Percentiles rank a stretch among this genome's conserved stretches.
These are phyloP conservation scores for Cytospora piceicola DNA, from an alignment of 2,329 filamentous ascomycete species.

Conservation along the genomic window DNA sequence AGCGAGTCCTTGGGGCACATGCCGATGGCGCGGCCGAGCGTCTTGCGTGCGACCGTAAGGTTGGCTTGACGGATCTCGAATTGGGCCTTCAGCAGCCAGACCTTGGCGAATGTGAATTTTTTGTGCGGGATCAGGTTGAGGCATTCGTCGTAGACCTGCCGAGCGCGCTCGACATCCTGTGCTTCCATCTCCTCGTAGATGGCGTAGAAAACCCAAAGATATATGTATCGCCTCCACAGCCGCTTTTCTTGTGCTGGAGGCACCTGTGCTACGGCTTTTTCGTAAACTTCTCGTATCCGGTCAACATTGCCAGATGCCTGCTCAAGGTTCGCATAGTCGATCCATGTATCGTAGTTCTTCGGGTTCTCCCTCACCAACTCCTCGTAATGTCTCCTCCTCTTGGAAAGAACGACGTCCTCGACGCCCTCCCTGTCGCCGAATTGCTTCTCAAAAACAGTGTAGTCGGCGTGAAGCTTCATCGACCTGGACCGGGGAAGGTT, in stretches of 20 bases:
- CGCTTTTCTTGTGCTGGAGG: constrained; percentile 95
- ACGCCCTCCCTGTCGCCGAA: constrained; percentile 92
- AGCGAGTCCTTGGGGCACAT: constrained; percentile 96
- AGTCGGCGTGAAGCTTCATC: constrained; percentile 83
- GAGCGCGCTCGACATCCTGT: constrained; percentile 75
- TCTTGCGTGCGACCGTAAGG: constrained; percentile 80
- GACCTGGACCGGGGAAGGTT: constrained; percentile 87
- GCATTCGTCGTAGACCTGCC: constrained; percentile 90
- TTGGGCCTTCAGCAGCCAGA: constrained; percentile 92
- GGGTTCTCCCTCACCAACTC: constrained; percentile 91
- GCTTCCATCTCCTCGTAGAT: constrained; percentile 91
- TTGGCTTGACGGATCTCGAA: constrained; percentile 91
- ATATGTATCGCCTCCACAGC: constrained; percentile 96
- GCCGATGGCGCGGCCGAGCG: constrained; percentile 85
- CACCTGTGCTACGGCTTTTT: constrained; percentile 92
- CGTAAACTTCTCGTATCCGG: constrained; percentile 88
- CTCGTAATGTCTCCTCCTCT: constrained; percentile 90
- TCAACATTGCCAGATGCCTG: constrained; percentile 83
- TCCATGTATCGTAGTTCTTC: constrained; percentile 97
- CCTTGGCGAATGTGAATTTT: constrained; percentile 95
- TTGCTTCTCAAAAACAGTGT: constrained; percentile 98
- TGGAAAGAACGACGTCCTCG: constrained; percentile 93
- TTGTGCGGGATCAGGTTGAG: constrained; percentile 90
- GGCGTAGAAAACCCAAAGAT: constrained; percentile 97
- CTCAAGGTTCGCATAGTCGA: constrained; percentile 90